These are phyloP conservation scores for Rhytidhysteron rufulum DNA, from an alignment of 2,329 filamentous ascomycete species.

Conservation along the genomic window DNA sequence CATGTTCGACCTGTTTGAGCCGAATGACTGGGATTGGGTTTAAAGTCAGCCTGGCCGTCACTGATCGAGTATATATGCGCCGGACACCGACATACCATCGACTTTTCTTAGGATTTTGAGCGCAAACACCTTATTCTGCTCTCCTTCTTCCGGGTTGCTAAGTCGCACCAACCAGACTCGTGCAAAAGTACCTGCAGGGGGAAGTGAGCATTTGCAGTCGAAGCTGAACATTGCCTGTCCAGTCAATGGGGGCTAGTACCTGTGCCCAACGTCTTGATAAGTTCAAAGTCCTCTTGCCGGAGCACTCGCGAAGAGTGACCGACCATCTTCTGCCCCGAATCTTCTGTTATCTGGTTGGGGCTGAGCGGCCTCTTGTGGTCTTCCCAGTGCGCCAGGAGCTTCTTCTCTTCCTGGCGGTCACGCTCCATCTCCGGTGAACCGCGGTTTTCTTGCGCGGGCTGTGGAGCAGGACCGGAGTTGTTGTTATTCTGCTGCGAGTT, in stretches of 20 bases:
- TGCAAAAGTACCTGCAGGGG: constrained; percentile 69
- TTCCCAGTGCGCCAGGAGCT: constrained; percentile 44
- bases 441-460: constrained; percentile 31
- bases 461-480: constrained; percentile 17
- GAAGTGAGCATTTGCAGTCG: too few relatives aligned
- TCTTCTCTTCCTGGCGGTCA: constrained; percentile 47
- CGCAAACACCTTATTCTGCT: constrained; percentile 67
- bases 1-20: constrained; percentile 82
- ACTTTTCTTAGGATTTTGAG: constrained; percentile 71
- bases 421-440: constrained; percentile 24
- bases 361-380: constrained; percentile 41
- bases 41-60: too few relatives aligned
- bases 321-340: constrained; percentile 43
- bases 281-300: constrained; percentile 60
- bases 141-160: constrained; percentile 48
- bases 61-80: too few relatives aligned
- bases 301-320: constrained; percentile 46
- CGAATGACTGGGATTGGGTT: constrained; percentile 66
- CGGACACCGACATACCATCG: constrained; percentile 39
- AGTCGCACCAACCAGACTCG: constrained; percentile 75
- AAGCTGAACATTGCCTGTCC: constrained; percentile 4
- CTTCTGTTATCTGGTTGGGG: constrained; percentile 39
- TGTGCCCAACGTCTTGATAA: constrained; percentile 73
- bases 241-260: constrained; percentile 45
- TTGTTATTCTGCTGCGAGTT: constrained; percentile 15